Conservation (phyloP, 495 filamentous ascomycete species). For the Trichoderma orchidacearum region DNA sequence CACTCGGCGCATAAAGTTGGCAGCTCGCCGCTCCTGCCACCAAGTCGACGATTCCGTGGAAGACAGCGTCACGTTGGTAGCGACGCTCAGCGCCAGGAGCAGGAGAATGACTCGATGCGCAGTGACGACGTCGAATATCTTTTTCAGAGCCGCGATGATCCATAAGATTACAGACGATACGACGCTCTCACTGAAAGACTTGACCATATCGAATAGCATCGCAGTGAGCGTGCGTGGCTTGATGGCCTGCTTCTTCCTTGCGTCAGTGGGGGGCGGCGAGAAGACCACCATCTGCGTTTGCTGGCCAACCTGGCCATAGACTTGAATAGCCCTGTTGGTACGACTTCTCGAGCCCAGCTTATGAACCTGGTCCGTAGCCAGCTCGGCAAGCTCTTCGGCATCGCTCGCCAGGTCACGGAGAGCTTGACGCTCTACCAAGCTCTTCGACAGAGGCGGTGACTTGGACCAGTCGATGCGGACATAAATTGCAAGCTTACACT, state of each 20-base stretch:
- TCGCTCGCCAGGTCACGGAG: constrained; percentile 68
- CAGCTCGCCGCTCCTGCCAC: constrained; percentile 76
- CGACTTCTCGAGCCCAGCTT: constrained; percentile 68
- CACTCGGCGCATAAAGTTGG: constrained; percentile 61
- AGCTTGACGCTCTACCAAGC: constrained; percentile 68
- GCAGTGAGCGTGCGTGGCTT: constrained; percentile 50
- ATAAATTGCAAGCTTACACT: constrained; percentile 81
- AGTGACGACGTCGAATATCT: constrained; percentile 52
- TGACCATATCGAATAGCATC: constrained; percentile 55
- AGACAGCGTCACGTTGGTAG: constrained; percentile 59
- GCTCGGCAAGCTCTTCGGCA: constrained; percentile 70
- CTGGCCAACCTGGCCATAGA: constrained; percentile 77
- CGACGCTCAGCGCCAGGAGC: constrained; percentile 49
- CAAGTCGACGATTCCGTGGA: constrained; percentile 54
- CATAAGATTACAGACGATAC: constrained; percentile 62
- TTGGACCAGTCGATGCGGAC: constrained; percentile 76
- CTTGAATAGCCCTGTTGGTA: constrained; percentile 79
- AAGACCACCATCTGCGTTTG: constrained; percentile 56
- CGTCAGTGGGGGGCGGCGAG: constrained; percentile 25
- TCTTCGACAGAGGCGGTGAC: constrained; percentile 48
- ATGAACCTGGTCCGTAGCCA: constrained; percentile 76
- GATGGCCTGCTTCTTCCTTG: constrained; percentile 38
- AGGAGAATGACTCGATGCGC: constrained; percentile 64
- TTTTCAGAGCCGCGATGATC: constrained; percentile 47
- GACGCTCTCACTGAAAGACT: constrained; percentile 55